A percentile compares a stretch with the other conserved stretches of the same genome.
phyloP scores from a whole-genome alignment of 345 rosid genomes.

The Aethionema arabicum region DNA sequence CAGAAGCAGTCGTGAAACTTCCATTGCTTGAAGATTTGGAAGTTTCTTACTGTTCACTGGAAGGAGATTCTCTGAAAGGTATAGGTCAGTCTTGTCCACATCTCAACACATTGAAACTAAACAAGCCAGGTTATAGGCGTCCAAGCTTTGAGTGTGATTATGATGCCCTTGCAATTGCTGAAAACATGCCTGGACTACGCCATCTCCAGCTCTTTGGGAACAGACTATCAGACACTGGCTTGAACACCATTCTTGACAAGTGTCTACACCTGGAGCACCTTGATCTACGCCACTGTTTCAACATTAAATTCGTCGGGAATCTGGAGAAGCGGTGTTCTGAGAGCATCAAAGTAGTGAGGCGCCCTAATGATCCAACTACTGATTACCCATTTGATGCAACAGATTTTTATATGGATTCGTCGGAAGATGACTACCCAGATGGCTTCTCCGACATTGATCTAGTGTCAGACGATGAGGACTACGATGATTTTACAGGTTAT shows the following conservation, averaged over 20 bases:
- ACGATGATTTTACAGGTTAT: constrained; percentile 36
- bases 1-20: too few species aligned
- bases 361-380: constrained; percentile 49
- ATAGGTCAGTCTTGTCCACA: constrained; percentile 47
- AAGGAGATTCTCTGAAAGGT: constrained; percentile 30
- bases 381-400: constrained; percentile 44
- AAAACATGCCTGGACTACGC: constrained; percentile 50
- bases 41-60: neutral
- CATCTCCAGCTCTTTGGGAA: constrained; percentile 62
- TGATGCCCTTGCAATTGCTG: constrained; percentile 61
- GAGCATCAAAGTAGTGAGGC: constrained; percentile 44
- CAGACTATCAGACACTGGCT: constrained; percentile 53
- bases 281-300: constrained; percentile 67
- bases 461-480: constrained; percentile 42
- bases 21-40: too few species aligned
- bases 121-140: constrained; percentile 23
- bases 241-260: constrained; percentile 56
- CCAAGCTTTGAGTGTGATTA: constrained; percentile 40
- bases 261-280: constrained; percentile 65
- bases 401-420: constrained; percentile 20
- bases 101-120: constrained; percentile 45
- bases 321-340: constrained; percentile 50
- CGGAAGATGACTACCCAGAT: constrained; percentile 38
- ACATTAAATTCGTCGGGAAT: constrained; percentile 42
- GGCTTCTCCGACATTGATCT: constrained; percentile 46